Base-by-base conservation (phyloP, 495 filamentous ascomycete genomes). In the Podospora didyma region DNA sequence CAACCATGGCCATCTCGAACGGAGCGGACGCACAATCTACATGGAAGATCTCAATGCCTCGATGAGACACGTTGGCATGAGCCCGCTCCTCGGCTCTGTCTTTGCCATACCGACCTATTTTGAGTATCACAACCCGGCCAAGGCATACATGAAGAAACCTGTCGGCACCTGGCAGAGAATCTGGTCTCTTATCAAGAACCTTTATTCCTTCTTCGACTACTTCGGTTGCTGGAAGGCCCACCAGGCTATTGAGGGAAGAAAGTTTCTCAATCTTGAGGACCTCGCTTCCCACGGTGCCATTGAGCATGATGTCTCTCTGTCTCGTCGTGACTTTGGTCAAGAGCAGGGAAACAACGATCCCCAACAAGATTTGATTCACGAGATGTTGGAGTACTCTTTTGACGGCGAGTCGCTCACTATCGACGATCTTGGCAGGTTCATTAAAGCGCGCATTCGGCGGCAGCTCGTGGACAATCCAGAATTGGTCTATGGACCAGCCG, bases 161-260 rank as follows among this genome's bases (percentile, higher is more conserved):
- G 46, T 49, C 46, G 17, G 17, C 46, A 49, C 46, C 46, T 49
- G 46, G 46, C 46, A 49, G 46, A 49, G 46, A 23, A 26, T 49
- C 46, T 49, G n/a, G 46, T 49, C 46, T 16, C 46, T 49, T 26
- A 49, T 49, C 46, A 49, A 49, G 46, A 49, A 49, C 46, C 46
- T 22, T 23, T 49, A 49, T 26, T 49, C 46, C 14, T 49, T 23
- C 46, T 49, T 49, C 20, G 46, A 49, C 46, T 49, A 20, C 20
- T 49, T 49, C 22, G 46, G 46, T 26, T 49, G 46, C 46, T 49
- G 46, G 46, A 49, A 49, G 19, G 19, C 46, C 46, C 7, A 49
- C 19, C n/a, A 49, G 10, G 22, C n/a, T 26, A 26, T 14, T 26
- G 26, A 23, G 14, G 46, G 46, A 26, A 49, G 22, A 49, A 49